Conservation (phyloP, 176 grass and related monocot species). For the Phoenix dactylifera region DNA sequence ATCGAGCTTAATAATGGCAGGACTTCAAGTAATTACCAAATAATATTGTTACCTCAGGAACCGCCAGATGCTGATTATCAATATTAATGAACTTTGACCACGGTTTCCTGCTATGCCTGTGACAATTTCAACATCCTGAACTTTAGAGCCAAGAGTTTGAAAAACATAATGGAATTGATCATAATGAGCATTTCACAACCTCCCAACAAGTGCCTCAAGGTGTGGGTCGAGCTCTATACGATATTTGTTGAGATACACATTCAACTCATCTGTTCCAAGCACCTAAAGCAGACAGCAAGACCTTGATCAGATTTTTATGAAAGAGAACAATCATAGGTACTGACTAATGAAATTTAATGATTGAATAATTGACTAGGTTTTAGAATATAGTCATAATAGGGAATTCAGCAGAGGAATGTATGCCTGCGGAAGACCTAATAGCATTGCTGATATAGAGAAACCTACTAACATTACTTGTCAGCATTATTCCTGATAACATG, state of each 20-base stretch:
- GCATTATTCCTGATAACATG: too few relatives aligned
- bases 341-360: too few relatives aligned
- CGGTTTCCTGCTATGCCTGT: slow-evolving; percentile 72
- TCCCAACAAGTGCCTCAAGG: slow-evolving; percentile 69
- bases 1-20: too few relatives aligned
- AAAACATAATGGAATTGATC: slow-evolving; percentile 3
- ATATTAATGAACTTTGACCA: slow-evolving; percentile 63
- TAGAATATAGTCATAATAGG: too few relatives aligned
- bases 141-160: neutral
- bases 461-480: too few relatives aligned
- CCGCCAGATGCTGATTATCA: slow-evolving; percentile 65
- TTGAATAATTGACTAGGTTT: too few relatives aligned
- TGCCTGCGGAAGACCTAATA: too few relatives aligned
- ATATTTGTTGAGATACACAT: slow-evolving; percentile 72
- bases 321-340: too few relatives aligned
- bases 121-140: slow-evolving; percentile 4
- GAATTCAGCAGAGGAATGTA: too few relatives aligned
- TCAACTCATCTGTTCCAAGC: slow-evolving; percentile 74
- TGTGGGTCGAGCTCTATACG: slow-evolving; percentile 68
- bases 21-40: too few relatives aligned
- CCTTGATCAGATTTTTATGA: too few relatives aligned
- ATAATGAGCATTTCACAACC: slow-evolving; percentile 26
- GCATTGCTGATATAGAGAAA: too few relatives aligned
- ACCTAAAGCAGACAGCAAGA: slow-evolving; percentile 36
- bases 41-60: slow-evolving; percentile 44